These are phyloP conservation scores for Fusarium irregulare DNA, from an alignment of 2,329 filamentous ascomycete genomes.

Conservation along the genomic window DNA sequence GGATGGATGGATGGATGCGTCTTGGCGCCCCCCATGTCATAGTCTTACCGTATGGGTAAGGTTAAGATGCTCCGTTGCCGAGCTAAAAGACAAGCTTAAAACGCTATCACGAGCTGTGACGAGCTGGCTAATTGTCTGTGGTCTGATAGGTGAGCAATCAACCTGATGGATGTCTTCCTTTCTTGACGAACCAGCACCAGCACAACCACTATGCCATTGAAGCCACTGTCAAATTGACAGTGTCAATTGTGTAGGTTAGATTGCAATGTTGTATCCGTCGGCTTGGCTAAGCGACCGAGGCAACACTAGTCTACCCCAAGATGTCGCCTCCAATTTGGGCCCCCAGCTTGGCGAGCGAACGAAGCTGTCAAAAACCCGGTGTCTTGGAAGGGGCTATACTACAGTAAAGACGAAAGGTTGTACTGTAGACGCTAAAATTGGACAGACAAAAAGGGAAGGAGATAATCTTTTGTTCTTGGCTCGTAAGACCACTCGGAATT, in stretches of 20 bases:
- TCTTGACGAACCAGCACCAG: too few species aligned
- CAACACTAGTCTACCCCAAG: constrained; percentile 13
- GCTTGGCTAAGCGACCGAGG: neutral
- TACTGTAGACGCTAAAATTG: neutral
- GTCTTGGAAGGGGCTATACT: constrained; percentile 7
- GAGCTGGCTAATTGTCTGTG: neutral
- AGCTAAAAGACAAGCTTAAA: constrained; percentile 39
- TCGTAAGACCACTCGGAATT: neutral
- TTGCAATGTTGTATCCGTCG: neutral
- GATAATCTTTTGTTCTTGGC: neutral
- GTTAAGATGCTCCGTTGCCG: neutral
- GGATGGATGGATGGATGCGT: constrained; percentile 5
- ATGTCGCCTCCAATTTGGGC: constrained; percentile 1
- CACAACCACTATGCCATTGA: too few species aligned
- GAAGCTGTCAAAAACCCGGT: constrained; percentile 30
- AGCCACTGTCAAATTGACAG: too few species aligned
- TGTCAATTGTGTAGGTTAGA: too few species aligned
- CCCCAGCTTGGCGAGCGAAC: constrained; percentile 1
- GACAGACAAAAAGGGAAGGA: constrained; percentile 30
- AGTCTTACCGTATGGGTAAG: neutral
- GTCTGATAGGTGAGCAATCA: neutral
- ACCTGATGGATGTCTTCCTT: too few species aligned
- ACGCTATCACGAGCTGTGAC: constrained; percentile 23
- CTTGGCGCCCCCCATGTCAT: neutral
- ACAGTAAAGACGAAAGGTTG: neutral